These are phyloP conservation scores for Setomelanomma holmii DNA, from an alignment of 2,329 filamentous ascomycete genomes.

Conservation along the genomic window DNA sequence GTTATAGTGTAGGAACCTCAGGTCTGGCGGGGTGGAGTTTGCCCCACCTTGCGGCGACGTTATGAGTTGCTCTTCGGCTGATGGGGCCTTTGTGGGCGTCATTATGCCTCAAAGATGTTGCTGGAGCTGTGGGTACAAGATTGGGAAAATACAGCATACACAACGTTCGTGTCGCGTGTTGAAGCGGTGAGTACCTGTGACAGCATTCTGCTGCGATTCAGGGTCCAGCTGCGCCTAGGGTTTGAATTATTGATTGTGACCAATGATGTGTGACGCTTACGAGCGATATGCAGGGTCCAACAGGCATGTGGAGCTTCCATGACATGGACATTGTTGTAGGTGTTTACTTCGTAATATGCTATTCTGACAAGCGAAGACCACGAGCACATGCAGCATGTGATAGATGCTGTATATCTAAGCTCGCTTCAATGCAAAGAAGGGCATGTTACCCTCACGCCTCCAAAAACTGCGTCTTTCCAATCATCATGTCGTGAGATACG, in stretches of 20 bases:
- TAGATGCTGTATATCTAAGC: no score
- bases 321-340: background rate
- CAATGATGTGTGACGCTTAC: slow-evolving; percentile 30
- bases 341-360: slow-evolving; percentile 1
- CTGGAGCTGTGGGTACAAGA: background rate
- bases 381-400: no score
- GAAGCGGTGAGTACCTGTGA: slow-evolving; percentile 35
- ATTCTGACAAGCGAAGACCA: no score
- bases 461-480: slow-evolving; percentile 11
- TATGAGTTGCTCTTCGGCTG: slow-evolving; percentile 46
- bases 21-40: slow-evolving; percentile 66
- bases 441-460: no score
- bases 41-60: slow-evolving; percentile 53
- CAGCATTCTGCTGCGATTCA: slow-evolving; percentile 24
- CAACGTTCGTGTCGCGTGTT: slow-evolving; percentile 23
- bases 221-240: slow-evolving; percentile 34
- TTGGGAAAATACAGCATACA: slow-evolving; percentile 5
- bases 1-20: slow-evolving; percentile 89
- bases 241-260: slow-evolving; percentile 14
- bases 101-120: slow-evolving; percentile 19
- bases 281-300: slow-evolving; percentile 21
- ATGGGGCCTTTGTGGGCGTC: slow-evolving; percentile 29
- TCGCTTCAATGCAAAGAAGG: no score
- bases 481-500: slow-evolving; percentile 18
- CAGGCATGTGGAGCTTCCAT: slow-evolving; percentile 3